Percentiles rank a stretch among this genome's conserved stretches.
These are phyloP conservation scores for Phialophora verrucosa DNA, from an alignment of 2,329 filamentous ascomycete species.

Conservation along the genomic window DNA sequence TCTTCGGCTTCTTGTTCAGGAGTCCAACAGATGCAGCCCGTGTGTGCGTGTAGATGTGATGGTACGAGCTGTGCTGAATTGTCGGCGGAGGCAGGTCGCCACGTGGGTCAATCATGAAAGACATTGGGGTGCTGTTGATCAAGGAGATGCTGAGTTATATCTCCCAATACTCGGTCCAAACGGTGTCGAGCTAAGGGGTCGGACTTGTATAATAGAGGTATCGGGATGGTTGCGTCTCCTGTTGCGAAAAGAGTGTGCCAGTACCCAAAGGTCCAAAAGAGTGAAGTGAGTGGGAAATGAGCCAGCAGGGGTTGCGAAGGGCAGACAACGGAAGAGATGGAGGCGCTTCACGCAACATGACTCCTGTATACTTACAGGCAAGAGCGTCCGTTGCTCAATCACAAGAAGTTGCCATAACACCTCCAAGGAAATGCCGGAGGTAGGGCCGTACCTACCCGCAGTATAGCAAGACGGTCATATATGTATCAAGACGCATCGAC, in stretches of 20 bases:
- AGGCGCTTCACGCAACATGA: neutral
- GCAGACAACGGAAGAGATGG: neutral
- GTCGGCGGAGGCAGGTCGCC: slow-evolving; percentile 29
- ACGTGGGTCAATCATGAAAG: slow-evolving; percentile 28
- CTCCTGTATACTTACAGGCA: neutral
- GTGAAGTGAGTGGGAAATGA: neutral
- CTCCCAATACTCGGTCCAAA: neutral
- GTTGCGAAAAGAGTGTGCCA: slow-evolving; percentile 4
- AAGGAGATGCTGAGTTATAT: neutral
- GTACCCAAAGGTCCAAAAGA: slow-evolving; percentile 7
- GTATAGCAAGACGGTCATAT: neutral
- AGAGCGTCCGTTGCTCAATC: neutral
- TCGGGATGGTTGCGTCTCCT: neutral
- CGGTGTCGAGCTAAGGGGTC: neutral
- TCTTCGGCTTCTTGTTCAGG: slow-evolving; percentile 32
- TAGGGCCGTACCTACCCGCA: neutral
- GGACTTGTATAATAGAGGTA: neutral
- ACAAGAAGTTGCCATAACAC: neutral
- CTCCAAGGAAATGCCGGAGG: neutral
- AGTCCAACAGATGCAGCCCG: slow-evolving; percentile 21
- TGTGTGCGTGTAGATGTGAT: slow-evolving; percentile 12
- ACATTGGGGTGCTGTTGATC: slow-evolving; percentile 13
- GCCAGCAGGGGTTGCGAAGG: neutral
- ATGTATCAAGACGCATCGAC: neutral
- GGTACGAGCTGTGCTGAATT: slow-evolving; percentile 33